Percentiles rank a stretch among this genome's conserved stretches.
Evolutionary conservation across 1,139 yeast species (phyloP).

Genomic region (Arxiozyma telluris): DNA sequence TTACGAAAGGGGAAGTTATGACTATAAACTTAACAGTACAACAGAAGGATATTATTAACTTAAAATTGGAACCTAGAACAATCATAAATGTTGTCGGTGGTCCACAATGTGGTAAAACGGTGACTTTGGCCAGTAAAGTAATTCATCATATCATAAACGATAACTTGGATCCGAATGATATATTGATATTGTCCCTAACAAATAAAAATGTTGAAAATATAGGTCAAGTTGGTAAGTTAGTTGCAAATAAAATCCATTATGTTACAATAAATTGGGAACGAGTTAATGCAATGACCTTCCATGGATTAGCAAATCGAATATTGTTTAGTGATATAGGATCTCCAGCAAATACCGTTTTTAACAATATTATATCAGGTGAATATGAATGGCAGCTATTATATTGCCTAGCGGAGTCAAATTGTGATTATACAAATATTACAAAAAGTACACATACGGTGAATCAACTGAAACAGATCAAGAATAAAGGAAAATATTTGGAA

Average conservation of each 20-base stretch:
- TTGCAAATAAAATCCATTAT: background rate
- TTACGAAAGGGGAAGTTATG: too few species aligned
- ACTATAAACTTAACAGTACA: constrained; percentile 27
- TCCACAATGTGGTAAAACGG: constrained; percentile 62
- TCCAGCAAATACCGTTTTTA: constrained; percentile 31
- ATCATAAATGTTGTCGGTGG: constrained; percentile 53
- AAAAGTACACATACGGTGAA: background rate
- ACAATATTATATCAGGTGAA: constrained; percentile 32
- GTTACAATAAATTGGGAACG: constrained; percentile 26
- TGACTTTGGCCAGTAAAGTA: constrained; percentile 48
- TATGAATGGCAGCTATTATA: constrained; percentile 39
- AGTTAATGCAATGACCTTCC: constrained; percentile 51
- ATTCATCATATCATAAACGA: constrained; percentile 38
- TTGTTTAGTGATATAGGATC: constrained; percentile 36
- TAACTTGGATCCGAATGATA: constrained; percentile 41
- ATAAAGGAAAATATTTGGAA: background rate
- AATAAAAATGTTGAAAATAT: constrained; percentile 58
- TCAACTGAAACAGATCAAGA: background rate
- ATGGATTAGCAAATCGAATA: constrained; percentile 47
- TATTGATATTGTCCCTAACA: constrained; percentile 60
- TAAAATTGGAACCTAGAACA: constrained; percentile 33
- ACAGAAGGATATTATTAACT: constrained; percentile 34
- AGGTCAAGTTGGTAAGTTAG: constrained; percentile 30
- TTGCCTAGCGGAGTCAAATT: background rate
- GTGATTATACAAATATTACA: background rate